Conservation (phyloP, 164 flowering plant species). For the Tetrastigma voinierianum region DNA sequence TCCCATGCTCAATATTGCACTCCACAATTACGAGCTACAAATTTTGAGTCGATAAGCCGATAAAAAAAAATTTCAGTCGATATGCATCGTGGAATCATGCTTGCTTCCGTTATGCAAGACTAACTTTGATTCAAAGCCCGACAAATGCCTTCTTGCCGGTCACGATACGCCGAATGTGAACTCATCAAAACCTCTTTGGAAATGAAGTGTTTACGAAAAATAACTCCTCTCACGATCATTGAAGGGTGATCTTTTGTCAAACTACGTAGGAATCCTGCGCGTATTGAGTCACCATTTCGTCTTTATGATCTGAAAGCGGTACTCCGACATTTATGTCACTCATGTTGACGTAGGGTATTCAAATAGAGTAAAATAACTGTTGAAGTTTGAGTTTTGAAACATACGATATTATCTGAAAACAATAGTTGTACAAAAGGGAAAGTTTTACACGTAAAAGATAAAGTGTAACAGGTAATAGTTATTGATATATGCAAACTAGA, state of each 20-base stretch:
- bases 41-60: no score
- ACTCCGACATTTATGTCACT: conserved; percentile 61
- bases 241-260: conserved; percentile 11
- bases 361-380: no score
- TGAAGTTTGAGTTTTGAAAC: no score
- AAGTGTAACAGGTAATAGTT: no score
- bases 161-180: conserved; percentile 64
- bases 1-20: no score
- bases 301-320: conserved; percentile 72
- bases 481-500: no score
- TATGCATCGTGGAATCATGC: no score
- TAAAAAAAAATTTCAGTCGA: no score
- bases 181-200: conserved; percentile 72
- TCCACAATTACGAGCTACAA: background rate
- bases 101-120: conserved; percentile 1
- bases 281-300: conserved; percentile 68
- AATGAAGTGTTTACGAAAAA: conserved; percentile 29
- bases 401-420: no score
- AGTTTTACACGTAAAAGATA: no score
- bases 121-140: conserved; percentile 90
- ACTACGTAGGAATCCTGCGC: conserved; percentile 57
- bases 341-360: no score
- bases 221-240: conserved; percentile 17
- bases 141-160: conserved; percentile 53
- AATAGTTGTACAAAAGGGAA: no score